phyloP scores from a whole-genome alignment of 2,329 filamentous ascomycete genomes.

The Aspergillus chevalieri region DNA sequence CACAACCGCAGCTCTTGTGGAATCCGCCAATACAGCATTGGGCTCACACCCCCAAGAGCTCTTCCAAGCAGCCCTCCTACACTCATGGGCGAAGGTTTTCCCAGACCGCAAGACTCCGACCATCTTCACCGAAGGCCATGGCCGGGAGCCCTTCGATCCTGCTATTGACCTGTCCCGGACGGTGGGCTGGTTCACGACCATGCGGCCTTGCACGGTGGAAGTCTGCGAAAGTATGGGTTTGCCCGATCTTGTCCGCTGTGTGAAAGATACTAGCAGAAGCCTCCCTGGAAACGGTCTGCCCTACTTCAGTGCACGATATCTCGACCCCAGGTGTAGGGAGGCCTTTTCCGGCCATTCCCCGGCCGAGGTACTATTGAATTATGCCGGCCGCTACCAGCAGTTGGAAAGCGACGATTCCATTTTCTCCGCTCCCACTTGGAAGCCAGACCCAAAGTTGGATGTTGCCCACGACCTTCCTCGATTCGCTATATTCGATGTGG shows the following conservation, averaged over 20 bases:
- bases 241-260: slow-evolving; percentile 7
- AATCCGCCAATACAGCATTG: not conserved
- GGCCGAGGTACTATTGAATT: slow-evolving; percentile 20
- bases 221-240: not conserved
- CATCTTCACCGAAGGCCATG: slow-evolving; percentile 15
- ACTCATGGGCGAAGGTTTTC: slow-evolving; percentile 11
- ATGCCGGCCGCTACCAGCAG: slow-evolving; percentile 15
- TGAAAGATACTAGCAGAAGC: slow-evolving; percentile 32
- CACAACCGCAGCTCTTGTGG: slow-evolving; percentile 2
- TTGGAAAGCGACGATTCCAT: slow-evolving; percentile 8
- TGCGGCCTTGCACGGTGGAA: slow-evolving; percentile 9
- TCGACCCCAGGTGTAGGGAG: slow-evolving; percentile 22
- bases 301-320: slow-evolving; percentile 34
- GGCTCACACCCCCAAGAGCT: slow-evolving; percentile 11
- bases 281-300: slow-evolving; percentile 32
- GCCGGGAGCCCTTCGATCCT: slow-evolving; percentile 11
- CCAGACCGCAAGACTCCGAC: slow-evolving; percentile 7
- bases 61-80: slow-evolving; percentile 7
- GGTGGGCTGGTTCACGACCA: slow-evolving; percentile 16
- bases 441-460: slow-evolving; percentile 1
- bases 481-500: slow-evolving; percentile 11
- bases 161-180: slow-evolving; percentile 12
- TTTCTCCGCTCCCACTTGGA: slow-evolving; percentile 6
- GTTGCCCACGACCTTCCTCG: slow-evolving; percentile 7
- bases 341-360: slow-evolving; percentile 8